Evolutionary conservation across 139 green algal genomes (phyloP), one percentile per base, ranked within the genome.

Genomic region (Chlorella sp.): DNA sequence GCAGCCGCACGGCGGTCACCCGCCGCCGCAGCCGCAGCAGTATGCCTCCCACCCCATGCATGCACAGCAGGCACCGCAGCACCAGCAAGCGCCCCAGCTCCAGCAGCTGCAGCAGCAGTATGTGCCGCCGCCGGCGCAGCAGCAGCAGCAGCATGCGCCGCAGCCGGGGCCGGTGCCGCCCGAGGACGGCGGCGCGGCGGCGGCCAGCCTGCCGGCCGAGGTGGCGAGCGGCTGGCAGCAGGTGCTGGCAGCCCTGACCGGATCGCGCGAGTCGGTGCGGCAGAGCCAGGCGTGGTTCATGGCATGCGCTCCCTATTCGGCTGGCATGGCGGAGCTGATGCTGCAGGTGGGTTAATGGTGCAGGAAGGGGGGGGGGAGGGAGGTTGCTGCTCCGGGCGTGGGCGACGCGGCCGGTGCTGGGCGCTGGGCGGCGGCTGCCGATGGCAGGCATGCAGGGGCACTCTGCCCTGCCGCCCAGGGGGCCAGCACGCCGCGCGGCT

Each of bases 281-380:
- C 70, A 81, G 31, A 86, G 85, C 45, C 84, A 92, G 73, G 74
- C 76, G 15, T 98, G 93, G 93, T 97, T 98, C 76, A 87, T 98
- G 88, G 79, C 83, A n/a, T 92, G 88, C 56, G 67, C 59, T 5
- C 66, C 70, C 25, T 88, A 93, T 56, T 87, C 89, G 0, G 61
- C 74, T 7, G 89, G 87, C 19, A 83, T 98, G 79, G 92, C 86
- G 23, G 78, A 80, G 19, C 70, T 83, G 71, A 88, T 96, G 79
- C 48, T 59, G 33, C 58, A 71, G 67, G 58, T 82, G 53, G 11
- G 46, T n/a, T n/a, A n/a, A n/a, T n/a, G n/a, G n/a, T n/a, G n/a
- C n/a, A n/a, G n/a, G n/a, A n/a, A n/a, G n/a, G n/a, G n/a, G n/a
- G n/a, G n/a, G n/a, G n/a, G n/a, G n/a, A n/a, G n/a, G n/a, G n/a